Evolutionary conservation across 139 green algal genomes (phyloP).

Genomic region (Coelastrella sp.): DNA sequence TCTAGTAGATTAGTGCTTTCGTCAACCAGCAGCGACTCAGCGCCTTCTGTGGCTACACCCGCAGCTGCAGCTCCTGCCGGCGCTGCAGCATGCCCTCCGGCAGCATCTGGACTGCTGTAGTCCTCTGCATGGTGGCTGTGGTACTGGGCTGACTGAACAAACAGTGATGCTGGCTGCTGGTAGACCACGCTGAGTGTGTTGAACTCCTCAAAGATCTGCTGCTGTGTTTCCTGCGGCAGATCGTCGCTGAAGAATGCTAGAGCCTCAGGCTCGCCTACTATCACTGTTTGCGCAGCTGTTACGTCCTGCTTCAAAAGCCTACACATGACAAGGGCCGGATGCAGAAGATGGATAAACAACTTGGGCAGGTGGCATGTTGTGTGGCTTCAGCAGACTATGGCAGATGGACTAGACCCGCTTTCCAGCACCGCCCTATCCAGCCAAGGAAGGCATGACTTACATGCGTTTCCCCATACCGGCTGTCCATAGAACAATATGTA

Average conservation of each 20-base stretch:
- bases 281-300: constrained; percentile 67
- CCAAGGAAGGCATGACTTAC: not conserved
- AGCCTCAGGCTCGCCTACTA: constrained; percentile 82
- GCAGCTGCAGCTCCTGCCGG: not conserved
- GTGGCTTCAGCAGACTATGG: too few relatives aligned
- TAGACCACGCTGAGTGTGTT: constrained; percentile 94
- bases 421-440: not conserved
- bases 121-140: constrained; percentile 27
- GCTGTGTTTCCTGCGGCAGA: constrained; percentile 44
- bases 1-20: constrained; percentile 68
- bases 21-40: constrained; percentile 50
- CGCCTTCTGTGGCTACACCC: not conserved
- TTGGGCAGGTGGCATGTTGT: not conserved
- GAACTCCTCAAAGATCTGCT: constrained; percentile 95
- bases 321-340: not conserved
- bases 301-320: constrained; percentile 83
- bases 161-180: constrained; percentile 65
- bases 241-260: constrained; percentile 87
- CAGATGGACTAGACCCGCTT: too few relatives aligned
- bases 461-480: too few relatives aligned
- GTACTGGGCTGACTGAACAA: constrained; percentile 52
- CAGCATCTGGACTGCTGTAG: not conserved
- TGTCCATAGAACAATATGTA: not conserved
- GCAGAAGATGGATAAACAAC: not conserved
- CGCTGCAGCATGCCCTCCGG: not conserved